These are phyloP conservation scores for Dothistroma septosporum DNA, from an alignment of 2,329 filamentous ascomycete genomes.

Conservation along the genomic window DNA sequence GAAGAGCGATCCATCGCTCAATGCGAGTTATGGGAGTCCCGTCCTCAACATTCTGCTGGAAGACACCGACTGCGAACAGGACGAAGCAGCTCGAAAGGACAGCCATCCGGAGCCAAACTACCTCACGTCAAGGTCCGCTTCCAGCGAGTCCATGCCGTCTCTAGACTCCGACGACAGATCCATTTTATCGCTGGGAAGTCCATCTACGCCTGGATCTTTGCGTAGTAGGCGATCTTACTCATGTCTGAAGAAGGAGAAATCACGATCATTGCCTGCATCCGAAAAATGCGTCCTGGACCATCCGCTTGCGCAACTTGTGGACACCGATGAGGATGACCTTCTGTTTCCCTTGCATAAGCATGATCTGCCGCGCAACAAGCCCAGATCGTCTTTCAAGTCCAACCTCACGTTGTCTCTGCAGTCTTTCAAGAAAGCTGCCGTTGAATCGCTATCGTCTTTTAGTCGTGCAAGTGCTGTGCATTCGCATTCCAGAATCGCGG, in stretches of 20 bases:
- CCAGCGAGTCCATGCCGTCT: slow-evolving; percentile 56
- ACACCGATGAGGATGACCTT: slow-evolving; percentile 32
- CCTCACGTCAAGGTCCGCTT: slow-evolving; percentile 49
- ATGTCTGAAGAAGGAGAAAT: slow-evolving; percentile 44
- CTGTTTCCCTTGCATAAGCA: slow-evolving; percentile 27
- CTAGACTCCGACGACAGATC: slow-evolving; percentile 49
- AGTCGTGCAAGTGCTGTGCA: slow-evolving; percentile 33
- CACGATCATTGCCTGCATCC: slow-evolving; percentile 46
- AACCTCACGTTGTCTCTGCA: slow-evolving; percentile 61
- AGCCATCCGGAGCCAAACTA: slow-evolving; percentile 41
- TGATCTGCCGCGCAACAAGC: slow-evolving; percentile 37
- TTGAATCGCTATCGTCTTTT: slow-evolving; percentile 57
- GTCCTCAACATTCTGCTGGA: slow-evolving; percentile 55
- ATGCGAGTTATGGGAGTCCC: slow-evolving; percentile 28
- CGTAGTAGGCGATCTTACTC: slow-evolving; percentile 34
- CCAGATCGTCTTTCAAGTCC: slow-evolving; percentile 55
- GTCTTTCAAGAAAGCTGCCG: slow-evolving; percentile 56
- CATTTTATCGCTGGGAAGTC: slow-evolving; percentile 42
- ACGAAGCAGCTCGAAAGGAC: slow-evolving; percentile 26
- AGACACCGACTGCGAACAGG: slow-evolving; percentile 45
- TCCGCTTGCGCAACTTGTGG: slow-evolving; percentile 48
- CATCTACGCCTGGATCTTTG: slow-evolving; percentile 40
- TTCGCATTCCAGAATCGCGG: slow-evolving; percentile 12
- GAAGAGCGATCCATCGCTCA: slow-evolving; percentile 44
- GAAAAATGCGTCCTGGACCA: slow-evolving; percentile 56